These are phyloP conservation scores for Dothidotthia symphoricarpi DNA, from an alignment of 2,329 filamentous ascomycete species.

Conservation along the genomic window DNA sequence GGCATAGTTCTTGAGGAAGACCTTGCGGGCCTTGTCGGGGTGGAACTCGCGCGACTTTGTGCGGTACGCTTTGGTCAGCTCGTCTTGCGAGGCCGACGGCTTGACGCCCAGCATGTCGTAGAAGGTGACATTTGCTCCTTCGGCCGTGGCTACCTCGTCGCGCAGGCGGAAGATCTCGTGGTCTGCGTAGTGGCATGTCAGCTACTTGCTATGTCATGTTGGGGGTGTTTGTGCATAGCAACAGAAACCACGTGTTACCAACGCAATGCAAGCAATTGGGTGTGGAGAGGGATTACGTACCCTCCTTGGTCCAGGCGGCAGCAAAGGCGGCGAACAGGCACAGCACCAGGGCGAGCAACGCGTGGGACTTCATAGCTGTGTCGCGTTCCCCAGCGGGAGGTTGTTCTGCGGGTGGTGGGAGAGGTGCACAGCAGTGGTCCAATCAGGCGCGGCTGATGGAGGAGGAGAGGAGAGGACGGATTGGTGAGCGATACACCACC, in stretches of 20 bases:
- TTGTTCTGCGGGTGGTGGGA: constrained; percentile 3
- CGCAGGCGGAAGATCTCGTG: constrained; percentile 96
- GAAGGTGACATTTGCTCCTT: constrained; percentile 80
- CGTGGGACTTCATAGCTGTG: constrained; percentile 66
- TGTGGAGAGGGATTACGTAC: constrained; percentile 49
- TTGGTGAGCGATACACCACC: too few species aligned
- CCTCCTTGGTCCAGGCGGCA: constrained; percentile 86
- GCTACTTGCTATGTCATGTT: too few species aligned
- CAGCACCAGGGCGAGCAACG: constrained; percentile 65
- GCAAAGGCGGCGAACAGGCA: constrained; percentile 65
- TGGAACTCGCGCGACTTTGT: constrained; percentile 81
- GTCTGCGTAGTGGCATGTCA: constrained; percentile 55
- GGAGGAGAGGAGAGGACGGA: constrained; percentile 8
- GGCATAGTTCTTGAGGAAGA: constrained; percentile 68
- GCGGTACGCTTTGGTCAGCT: constrained; percentile 92
- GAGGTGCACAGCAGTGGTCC: constrained; percentile 8
- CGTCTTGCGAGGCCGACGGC: constrained; percentile 72
- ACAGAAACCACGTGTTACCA: constrained; percentile 1
- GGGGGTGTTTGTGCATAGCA: not conserved
- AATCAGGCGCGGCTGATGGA: constrained; percentile 11
- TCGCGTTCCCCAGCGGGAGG: too few species aligned
- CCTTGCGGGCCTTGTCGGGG: constrained; percentile 91
- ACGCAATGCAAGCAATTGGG: constrained; percentile 5
- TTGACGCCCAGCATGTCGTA: constrained; percentile 86
- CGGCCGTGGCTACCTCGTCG: constrained; percentile 75